Evolutionary conservation across 2,329 filamentous ascomycete species (phyloP), one percentile per base, ranked within the genome.

Genomic region (Truncatella angustata): DNA sequence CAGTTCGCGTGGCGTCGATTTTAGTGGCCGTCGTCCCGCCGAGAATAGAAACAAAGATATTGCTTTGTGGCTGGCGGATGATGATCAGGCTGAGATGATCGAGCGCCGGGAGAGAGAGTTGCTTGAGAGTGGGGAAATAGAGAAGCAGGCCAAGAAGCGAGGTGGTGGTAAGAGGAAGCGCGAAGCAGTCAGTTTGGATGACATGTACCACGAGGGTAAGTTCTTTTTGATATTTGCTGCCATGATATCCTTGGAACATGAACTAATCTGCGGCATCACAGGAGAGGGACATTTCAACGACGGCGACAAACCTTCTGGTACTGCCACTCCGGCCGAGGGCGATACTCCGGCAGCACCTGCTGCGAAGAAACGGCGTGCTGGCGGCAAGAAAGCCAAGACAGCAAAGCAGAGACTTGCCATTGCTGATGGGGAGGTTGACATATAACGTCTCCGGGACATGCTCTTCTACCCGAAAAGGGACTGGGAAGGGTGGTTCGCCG

Each of bases 191-290:
- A 93, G 88, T 64, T 74, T 97, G 71, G 94, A 97, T 69, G 93
- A 97, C 67, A 91, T 99, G 90, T 99, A 99, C 74, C 94, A 99
- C 69, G 94, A 99, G 80, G 94, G 94, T 96, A 70, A 85, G 90
- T 44, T 28, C 24, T 16, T 5, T 74, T 50, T 4, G n/a, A 55
- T 5, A 16, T 1, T 5, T 28, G n/a, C 4, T 5, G 12, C 12
- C 21, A 9, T n/a, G 5, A 28, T 12, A 16, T 10, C 48, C 30
- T 48, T 49, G 47, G 44, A 32, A 20, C 18, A 21, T 23, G 58
- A n/a, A 56, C 67, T 73, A 66, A 79, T 63, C 24, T 44, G 2
- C 2, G 36, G 45, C 37, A 39, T 50, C 43, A 49, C 65, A 97
- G 93, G 93, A 63, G 94, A 99, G 79, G 94, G 94, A 54, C 86